phyloP scores from a whole-genome alignment of 2,329 filamentous ascomycete genomes.

The Shiraia sp. region DNA sequence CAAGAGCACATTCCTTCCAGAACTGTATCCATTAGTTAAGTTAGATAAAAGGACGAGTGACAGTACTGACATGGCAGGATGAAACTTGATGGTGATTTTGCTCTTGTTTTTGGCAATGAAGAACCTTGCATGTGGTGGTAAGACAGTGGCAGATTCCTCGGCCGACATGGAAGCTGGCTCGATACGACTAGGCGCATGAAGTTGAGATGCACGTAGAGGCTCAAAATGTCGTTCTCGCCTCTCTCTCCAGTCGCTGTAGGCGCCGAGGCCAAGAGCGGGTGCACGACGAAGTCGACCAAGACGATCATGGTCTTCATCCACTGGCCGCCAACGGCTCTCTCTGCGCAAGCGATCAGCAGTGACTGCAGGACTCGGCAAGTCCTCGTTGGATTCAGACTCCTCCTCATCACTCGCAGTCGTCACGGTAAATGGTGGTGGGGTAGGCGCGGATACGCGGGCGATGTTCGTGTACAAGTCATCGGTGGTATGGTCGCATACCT shows the following conservation, averaged over 20 bases:
- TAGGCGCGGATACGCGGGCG: conserved; percentile 38
- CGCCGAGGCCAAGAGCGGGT: conserved; percentile 24
- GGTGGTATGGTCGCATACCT: conserved; percentile 37
- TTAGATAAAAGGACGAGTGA: background rate
- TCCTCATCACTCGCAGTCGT: conserved; percentile 43
- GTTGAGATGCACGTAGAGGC: conserved; percentile 35
- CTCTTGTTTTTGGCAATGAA: conserved; percentile 81
- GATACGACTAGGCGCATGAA: conserved; percentile 41
- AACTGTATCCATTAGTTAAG: conserved; percentile 47
- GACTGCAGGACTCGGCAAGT: conserved; percentile 42
- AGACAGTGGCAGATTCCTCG: conserved; percentile 45
- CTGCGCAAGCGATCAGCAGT: conserved; percentile 46
- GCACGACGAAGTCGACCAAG: conserved; percentile 27
- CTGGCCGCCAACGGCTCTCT: conserved; percentile 42
- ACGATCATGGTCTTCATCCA: conserved; percentile 44
- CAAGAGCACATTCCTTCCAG: conserved; percentile 79
- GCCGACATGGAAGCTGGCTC: conserved; percentile 23
- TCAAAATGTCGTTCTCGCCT: conserved; percentile 29
- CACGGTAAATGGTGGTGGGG: conserved; percentile 47
- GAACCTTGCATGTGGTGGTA: conserved; percentile 78
- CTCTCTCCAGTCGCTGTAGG: conserved; percentile 30
- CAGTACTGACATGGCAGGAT: conserved; percentile 71
- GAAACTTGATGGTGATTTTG: conserved; percentile 84
- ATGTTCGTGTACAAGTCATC: conserved; percentile 24
- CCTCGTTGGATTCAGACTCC: conserved; percentile 41